Base-by-base conservation (phyloP, 2,329 filamentous ascomycete species). In the Neophaeococcomyces mojaviensis region DNA sequence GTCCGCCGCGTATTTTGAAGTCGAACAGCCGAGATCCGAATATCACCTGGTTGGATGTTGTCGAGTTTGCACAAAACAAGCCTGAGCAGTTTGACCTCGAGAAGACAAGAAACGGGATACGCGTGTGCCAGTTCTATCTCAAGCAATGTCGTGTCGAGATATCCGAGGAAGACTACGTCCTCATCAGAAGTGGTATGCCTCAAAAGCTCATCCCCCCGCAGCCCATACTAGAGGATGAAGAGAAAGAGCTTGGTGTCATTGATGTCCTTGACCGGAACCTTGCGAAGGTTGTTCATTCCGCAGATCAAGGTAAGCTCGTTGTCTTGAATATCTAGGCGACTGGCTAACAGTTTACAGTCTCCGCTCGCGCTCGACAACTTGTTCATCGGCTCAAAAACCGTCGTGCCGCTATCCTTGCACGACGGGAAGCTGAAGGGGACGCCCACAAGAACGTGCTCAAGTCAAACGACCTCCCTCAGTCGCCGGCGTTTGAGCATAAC, bases 61-160 rank as follows among this genome's bases (percentile, higher is more conserved):
- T 94, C 54, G 81, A 85, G 54, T 92, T 89, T 65, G 85, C 88
- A 52, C 85, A 84, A 59, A 80, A 79, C 53, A 88, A 88, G 52
- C 85, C 87, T 0, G 76, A 79, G 54, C 85, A 90, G 46, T 92
- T 94, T 64, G 76, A 79, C 28, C 68, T 94, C 42, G 80, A 79
- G 45, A 79, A 84, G 47, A 76, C 77, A 51, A 73, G 78, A 36
- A 82, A 86, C 54, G 84, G 84, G 16, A 69, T 77, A 44, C 77
- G 83, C 38, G 80, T 84, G 44, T 94, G 88, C 60, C 85, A 87
- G 52, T 92, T 94, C 63, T 80, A 82, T 59, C 81, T 87, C 53
- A 88, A 88, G 60, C 85, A 88, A 50, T 77, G 82, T 54, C 78
- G 85, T 39, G 83, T 94, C 7, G 86, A 94, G 67, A 90, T 95